Evolutionary conservation across 805 yeast species (phyloP).

Genomic region (Suhomyces sp.): DNA sequence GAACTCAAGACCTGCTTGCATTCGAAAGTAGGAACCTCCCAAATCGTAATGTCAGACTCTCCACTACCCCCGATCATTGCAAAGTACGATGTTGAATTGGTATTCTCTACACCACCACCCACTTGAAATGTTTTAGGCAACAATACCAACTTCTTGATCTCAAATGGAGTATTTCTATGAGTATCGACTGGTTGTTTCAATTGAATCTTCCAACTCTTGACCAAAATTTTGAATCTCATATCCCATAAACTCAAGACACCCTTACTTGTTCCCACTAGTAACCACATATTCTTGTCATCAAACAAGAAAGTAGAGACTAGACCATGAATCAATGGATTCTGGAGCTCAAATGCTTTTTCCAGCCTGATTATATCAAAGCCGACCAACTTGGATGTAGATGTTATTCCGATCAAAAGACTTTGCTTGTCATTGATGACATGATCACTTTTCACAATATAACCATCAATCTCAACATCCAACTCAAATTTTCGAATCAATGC

Average conservation of each 20-base stretch:
- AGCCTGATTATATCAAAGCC: constrained; percentile 60
- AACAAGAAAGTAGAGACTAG: constrained; percentile 58
- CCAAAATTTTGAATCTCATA: constrained; percentile 57
- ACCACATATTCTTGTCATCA: constrained; percentile 57
- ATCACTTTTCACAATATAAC: constrained; percentile 45
- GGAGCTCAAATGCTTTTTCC: constrained; percentile 41
- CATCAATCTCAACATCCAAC: constrained; percentile 32
- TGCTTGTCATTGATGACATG: constrained; percentile 40
- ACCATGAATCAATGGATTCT: constrained; percentile 66
- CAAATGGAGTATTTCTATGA: background rate
- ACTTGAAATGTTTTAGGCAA: constrained; percentile 42
- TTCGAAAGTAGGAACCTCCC: constrained; percentile 69
- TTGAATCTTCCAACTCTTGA: constrained; percentile 60
- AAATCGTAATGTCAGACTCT: constrained; percentile 58
- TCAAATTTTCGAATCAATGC: constrained; percentile 42
- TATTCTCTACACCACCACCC: constrained; percentile 19
- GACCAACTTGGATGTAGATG: constrained; percentile 52
- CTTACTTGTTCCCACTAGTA: constrained; percentile 68
- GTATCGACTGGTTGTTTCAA: constrained; percentile 14
- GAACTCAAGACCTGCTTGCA: constrained; percentile 44
- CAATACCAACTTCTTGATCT: constrained; percentile 45
- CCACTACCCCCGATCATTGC: constrained; percentile 69
- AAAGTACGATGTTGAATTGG: constrained; percentile 23
- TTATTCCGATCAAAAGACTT: constrained; percentile 48
- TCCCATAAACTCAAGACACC: constrained; percentile 86